phyloP scores from a whole-genome alignment of 176 grass and related monocot species.

The Saccharum officinarum region DNA sequence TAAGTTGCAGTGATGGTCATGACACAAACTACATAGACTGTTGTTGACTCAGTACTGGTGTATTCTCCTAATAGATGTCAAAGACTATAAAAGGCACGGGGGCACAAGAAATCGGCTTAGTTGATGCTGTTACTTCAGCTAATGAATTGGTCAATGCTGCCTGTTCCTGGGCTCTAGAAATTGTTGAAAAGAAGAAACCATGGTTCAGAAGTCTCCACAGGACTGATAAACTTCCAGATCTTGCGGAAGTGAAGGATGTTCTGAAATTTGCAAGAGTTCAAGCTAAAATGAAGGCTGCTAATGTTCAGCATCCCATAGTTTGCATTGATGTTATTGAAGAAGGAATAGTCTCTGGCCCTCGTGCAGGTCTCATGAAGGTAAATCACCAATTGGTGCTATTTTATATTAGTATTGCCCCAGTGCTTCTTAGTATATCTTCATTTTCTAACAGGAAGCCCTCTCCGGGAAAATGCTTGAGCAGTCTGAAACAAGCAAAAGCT shows the following conservation, averaged over 20 bases:
- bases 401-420: slow-evolving; percentile 5
- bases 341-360: slow-evolving; percentile 74
- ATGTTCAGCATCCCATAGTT: slow-evolving; percentile 62
- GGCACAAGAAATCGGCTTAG: slow-evolving; percentile 62
- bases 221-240: slow-evolving; percentile 62
- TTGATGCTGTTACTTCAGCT: slow-evolving; percentile 64
- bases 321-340: slow-evolving; percentile 89
- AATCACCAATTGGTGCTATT: slow-evolving; percentile 1
- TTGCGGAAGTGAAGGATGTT: slow-evolving; percentile 53
- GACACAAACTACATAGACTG: slow-evolving; percentile 16
- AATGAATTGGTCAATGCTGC: slow-evolving; percentile 59
- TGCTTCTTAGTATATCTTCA: slow-evolving; percentile 6
- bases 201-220: slow-evolving; percentile 82
- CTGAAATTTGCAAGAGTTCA: slow-evolving; percentile 68
- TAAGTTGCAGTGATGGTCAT: neutral
- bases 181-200: slow-evolving; percentile 57
- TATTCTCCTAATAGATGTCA: slow-evolving; percentile 58
- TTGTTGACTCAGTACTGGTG: slow-evolving; percentile 12
- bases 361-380: slow-evolving; percentile 80
- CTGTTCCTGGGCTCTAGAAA: slow-evolving; percentile 73
- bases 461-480: slow-evolving; percentile 52
- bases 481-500: slow-evolving; percentile 79
- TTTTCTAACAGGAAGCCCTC: slow-evolving; percentile 58
- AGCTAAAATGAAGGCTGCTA: slow-evolving; percentile 51
- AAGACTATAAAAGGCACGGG: slow-evolving; percentile 78